phyloP scores from a whole-genome alignment of 2,329 filamentous ascomycete species.

The Curvularia verruculosa region DNA sequence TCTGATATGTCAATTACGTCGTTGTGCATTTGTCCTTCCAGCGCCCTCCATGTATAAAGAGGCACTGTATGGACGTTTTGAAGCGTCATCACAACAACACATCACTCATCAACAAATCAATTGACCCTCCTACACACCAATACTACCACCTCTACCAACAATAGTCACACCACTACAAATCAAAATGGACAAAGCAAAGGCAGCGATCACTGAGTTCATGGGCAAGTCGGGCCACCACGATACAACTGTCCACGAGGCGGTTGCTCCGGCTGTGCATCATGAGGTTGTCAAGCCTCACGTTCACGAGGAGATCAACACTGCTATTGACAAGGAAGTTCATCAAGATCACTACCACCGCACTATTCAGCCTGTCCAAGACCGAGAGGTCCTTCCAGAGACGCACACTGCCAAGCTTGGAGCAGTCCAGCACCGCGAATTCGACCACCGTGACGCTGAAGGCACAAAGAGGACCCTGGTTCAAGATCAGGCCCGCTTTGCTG shows the following conservation, averaged over 20 bases:
- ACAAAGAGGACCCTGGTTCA: conserved; percentile 41
- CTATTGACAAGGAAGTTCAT: conserved; percentile 71
- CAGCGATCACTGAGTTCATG: conserved; percentile 66
- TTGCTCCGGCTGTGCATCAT: conserved; percentile 65
- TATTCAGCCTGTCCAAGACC: conserved; percentile 66
- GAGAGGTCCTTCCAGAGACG: conserved; percentile 65
- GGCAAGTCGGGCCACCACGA: conserved; percentile 67
- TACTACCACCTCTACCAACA: conserved; percentile 2
- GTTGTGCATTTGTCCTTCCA: conserved; percentile 20
- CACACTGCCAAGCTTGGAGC: conserved; percentile 65
- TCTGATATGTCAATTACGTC: conserved; percentile 32
- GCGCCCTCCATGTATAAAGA: conserved; percentile 27
- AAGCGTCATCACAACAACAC: conserved; percentile 23
- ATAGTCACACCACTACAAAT: conserved; percentile 7
- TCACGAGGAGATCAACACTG: conserved; percentile 67
- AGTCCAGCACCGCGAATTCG: conserved; percentile 66
- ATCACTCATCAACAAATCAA: conserved; percentile 4
- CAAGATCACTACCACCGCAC: conserved; percentile 76
- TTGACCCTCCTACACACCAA: conserved; percentile 6
- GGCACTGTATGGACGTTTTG: conserved; percentile 12
- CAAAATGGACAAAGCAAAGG: conserved; percentile 67
- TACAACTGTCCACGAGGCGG: conserved; percentile 72
- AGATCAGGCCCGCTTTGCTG: conserved; percentile 62
- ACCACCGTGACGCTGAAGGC: conserved; percentile 63
- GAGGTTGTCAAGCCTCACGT: conserved; percentile 65